Percentiles rank a stretch among this genome's conserved stretches.
Evolutionary conservation across 148 eudicot genomes (phyloP).

Genomic region (Euryodendron excelsum): DNA sequence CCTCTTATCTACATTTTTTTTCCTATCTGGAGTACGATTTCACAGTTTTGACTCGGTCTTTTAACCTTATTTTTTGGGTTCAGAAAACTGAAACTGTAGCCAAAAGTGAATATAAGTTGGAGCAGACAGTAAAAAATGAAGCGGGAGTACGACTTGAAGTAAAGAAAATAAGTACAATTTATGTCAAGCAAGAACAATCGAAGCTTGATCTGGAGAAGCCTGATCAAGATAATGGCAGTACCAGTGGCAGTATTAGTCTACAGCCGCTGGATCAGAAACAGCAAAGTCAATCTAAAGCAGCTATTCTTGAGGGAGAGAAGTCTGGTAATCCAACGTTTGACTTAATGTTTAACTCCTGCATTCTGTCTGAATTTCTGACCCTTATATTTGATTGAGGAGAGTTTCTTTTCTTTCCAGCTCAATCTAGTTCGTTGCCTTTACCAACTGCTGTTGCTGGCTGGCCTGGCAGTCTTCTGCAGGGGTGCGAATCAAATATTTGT

Average conservation of each 20-base stretch:
- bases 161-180: background rate
- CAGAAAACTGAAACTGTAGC: background rate
- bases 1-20: too few relatives aligned
- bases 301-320: background rate
- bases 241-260: background rate
- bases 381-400: too few relatives aligned
- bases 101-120: too few relatives aligned
- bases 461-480: background rate
- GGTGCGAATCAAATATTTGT: background rate
- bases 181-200: background rate
- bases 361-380: background rate
- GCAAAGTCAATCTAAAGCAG: background rate
- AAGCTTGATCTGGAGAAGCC: background rate
- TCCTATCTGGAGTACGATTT: too few relatives aligned
- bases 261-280: background rate
- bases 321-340: background rate
- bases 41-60: background rate
- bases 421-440: background rate
- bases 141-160: background rate
- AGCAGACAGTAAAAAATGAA: background rate
- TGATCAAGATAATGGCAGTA: background rate
- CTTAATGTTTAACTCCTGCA: background rate
- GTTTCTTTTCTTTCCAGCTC: background rate
- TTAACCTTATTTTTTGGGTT: background rate
- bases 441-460: background rate